Percentiles rank a stretch among this genome's conserved stretches.
Conservation (phyloP, 2,329 filamentous ascomycete species). For the Geoglossum cookeanum region DNA sequence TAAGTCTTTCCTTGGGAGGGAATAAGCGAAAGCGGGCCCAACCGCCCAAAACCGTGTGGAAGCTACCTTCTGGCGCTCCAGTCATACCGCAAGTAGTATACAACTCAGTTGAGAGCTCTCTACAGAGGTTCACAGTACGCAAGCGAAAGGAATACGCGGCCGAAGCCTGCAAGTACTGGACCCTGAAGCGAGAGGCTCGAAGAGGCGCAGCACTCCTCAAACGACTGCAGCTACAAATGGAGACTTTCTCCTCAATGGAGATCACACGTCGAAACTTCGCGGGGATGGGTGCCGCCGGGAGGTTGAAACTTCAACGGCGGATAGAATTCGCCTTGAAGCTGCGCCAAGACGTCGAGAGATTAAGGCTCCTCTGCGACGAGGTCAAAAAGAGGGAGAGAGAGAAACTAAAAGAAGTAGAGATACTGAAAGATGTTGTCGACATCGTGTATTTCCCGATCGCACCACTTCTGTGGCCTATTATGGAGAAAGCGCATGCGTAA, state of each 20-base stretch:
- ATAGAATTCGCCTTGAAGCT: slow-evolving; percentile 74
- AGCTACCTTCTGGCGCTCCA: slow-evolving; percentile 80
- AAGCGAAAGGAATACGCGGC: slow-evolving; percentile 85
- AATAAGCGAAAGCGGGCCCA: slow-evolving; percentile 37
- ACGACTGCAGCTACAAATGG: slow-evolving; percentile 81
- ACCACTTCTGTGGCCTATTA: slow-evolving; percentile 53
- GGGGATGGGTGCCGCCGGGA: slow-evolving; percentile 77
- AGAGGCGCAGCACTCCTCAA: slow-evolving; percentile 84
- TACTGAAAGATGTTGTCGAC: slow-evolving; percentile 65
- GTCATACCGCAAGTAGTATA: slow-evolving; percentile 82
- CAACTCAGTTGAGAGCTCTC: slow-evolving; percentile 63
- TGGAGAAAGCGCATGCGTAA: slow-evolving; percentile 67
- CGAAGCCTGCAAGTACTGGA: slow-evolving; percentile 95
- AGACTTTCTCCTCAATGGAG: slow-evolving; percentile 94
- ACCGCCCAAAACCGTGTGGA: slow-evolving; percentile 58
- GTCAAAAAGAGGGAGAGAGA: slow-evolving; percentile 57
- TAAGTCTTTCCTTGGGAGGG: slow-evolving; percentile 32
- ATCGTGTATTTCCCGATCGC: slow-evolving; percentile 81
- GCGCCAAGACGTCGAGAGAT: slow-evolving; percentile 55
- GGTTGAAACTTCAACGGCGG: slow-evolving; percentile 55
- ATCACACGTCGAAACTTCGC: slow-evolving; percentile 87
- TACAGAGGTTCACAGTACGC: slow-evolving; percentile 64
- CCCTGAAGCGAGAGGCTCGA: slow-evolving; percentile 80
- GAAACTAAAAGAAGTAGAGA: slow-evolving; percentile 58
- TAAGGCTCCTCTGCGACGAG: slow-evolving; percentile 49